Evolutionary conservation across 768 basidiomycete genomes (phyloP), one percentile per base, ranked within the genome.

Genomic region (Rhodotorula babjevae): DNA sequence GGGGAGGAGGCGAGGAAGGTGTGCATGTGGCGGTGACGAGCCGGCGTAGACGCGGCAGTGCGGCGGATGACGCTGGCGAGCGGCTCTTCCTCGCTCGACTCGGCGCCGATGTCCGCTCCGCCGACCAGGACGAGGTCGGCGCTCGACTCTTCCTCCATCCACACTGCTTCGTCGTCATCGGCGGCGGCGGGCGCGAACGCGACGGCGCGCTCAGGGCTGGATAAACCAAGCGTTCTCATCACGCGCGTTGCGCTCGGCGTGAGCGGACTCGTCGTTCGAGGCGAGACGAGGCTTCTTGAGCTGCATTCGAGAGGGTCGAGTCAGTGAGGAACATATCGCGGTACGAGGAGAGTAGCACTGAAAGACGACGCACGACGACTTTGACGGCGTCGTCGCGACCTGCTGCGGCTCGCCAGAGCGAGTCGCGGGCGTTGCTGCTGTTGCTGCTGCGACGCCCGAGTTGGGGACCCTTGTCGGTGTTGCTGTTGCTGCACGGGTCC

Each of bases 81-180:
- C 16, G 61, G 33, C 61, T 74, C 72, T 27, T 74, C 72, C 11
- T 69, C 68, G 65, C 72, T 74, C 57, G 61, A 58, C 9, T 40
- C 60, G 33, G 31, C 31, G 52, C 23, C 33, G 25, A 31, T 40
- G 23, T 21, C 36, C 42, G 23, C 44, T 16, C 46, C 65, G 46
- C 33, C 65, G 4, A 25, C 23, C 61, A 23, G 23, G 52, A 42
- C 29, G 16, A 47, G 0, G 46, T 40, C 33, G 11, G 3, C 59
- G 58, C 49, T 52, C 16, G 19, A 55, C 23, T 21, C 52, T 12
- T 4, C 36, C 0, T 27, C 36, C 11, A 12, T 25, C 47, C 31
- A 50, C 29, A 29, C 6, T 15, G 25, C 23, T 8, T 50, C 49
- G 18, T 27, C 68, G 8, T 8, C 27, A 40, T 29, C 18, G 27